Evolutionary conservation across 148 eudicot genomes (phyloP).

Genomic region (Fagopyrum homotropicum): DNA sequence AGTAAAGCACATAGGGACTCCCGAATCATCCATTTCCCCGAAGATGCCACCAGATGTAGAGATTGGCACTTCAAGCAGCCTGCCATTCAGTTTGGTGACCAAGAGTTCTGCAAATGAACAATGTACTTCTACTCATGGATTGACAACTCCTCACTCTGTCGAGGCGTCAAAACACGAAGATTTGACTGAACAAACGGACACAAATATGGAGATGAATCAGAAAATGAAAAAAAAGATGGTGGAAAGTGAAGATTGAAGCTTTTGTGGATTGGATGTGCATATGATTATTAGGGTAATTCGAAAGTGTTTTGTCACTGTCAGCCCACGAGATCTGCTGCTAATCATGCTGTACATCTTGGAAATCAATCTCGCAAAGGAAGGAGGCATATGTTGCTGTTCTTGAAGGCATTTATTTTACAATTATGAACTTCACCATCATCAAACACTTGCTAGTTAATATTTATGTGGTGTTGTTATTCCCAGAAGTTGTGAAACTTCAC

Average conservation of each 20-base stretch:
- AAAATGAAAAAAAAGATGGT: slow-evolving; percentile 22
- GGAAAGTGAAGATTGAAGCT: slow-evolving; percentile 21
- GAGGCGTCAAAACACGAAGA: slow-evolving; percentile 24
- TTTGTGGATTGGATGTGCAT: slow-evolving; percentile 1
- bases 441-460: not conserved
- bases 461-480: not conserved
- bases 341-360: not conserved
- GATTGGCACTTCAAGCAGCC: slow-evolving; percentile 22
- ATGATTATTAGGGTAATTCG: slow-evolving; percentile 36
- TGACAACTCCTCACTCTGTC: slow-evolving; percentile 22
- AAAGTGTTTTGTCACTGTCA: too few relatives aligned
- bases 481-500: not conserved
- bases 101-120: slow-evolving; percentile 23
- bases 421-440: not conserved
- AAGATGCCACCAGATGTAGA: slow-evolving; percentile 25
- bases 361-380: slow-evolving; percentile 5
- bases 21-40: slow-evolving; percentile 41
- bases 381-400: not conserved
- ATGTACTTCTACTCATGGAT: slow-evolving; percentile 17
- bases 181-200: slow-evolving; percentile 14
- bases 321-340: slow-evolving; percentile 20
- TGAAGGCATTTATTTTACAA: not conserved
- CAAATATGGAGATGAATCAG: slow-evolving; percentile 22
- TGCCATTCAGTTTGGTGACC: slow-evolving; percentile 19
- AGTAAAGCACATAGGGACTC: slow-evolving; percentile 35